Percentiles rank a stretch among this genome's conserved stretches.
These are phyloP conservation scores for Fraxinus americana DNA, from an alignment of 257 asterid species.

Conservation along the genomic window DNA sequence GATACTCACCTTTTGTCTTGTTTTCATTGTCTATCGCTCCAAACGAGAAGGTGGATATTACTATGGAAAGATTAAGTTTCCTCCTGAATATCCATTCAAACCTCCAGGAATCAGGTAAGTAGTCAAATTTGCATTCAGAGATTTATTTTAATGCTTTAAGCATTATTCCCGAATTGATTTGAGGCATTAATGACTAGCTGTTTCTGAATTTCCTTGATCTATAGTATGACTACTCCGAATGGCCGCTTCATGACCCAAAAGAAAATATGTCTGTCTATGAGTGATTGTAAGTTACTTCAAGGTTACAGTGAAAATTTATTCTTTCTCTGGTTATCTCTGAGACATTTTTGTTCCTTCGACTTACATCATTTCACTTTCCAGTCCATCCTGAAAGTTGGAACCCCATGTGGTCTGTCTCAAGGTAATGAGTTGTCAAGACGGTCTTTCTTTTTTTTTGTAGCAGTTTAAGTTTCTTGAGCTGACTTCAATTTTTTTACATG, in stretches of 20 bases:
- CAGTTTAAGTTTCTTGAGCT: slow-evolving; percentile 30
- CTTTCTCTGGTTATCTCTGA: slow-evolving; percentile 7
- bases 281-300: slow-evolving; percentile 60
- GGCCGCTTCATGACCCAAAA: slow-evolving; percentile 95
- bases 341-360: slow-evolving; percentile 17
- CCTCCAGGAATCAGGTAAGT: slow-evolving; percentile 91
- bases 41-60: slow-evolving; percentile 77
- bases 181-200: slow-evolving; percentile 10
- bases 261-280: slow-evolving; percentile 96
- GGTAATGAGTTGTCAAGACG: slow-evolving; percentile 32
- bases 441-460: background rate
- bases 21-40: slow-evolving; percentile 18
- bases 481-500: slow-evolving; percentile 40
- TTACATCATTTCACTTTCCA: slow-evolving; percentile 35
- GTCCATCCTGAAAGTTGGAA: slow-evolving; percentile 75
- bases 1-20: slow-evolving; percentile 21
- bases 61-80: slow-evolving; percentile 95
- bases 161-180: slow-evolving; percentile 9
- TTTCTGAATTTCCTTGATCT: slow-evolving; percentile 28
- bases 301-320: slow-evolving; percentile 4
- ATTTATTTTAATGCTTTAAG: background rate
- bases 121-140: slow-evolving; percentile 7
- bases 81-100: slow-evolving; percentile 93
- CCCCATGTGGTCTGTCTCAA: slow-evolving; percentile 71
- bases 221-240: slow-evolving; percentile 81